These are phyloP conservation scores for Pseudogymnoascus sp. DNA, from an alignment of 2,329 filamentous ascomycete species.

Conservation along the genomic window DNA sequence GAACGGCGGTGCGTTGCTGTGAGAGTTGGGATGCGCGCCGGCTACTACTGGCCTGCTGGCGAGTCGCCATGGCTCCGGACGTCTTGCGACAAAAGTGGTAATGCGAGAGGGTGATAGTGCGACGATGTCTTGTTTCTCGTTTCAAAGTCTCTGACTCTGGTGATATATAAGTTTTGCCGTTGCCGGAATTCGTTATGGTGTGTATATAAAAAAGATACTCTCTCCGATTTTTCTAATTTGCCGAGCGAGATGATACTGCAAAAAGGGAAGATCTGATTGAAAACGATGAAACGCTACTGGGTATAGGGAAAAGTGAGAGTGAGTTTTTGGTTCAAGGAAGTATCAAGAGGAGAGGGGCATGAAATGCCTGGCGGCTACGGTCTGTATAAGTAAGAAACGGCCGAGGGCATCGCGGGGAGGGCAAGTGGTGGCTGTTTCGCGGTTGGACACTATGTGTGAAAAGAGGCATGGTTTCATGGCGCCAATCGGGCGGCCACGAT, in stretches of 20 bases:
- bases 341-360: not conserved
- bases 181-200: not conserved
- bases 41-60: not conserved
- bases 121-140: not conserved
- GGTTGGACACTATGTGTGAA: not conserved
- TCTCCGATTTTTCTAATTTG: not conserved
- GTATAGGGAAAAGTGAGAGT: not conserved
- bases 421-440: not conserved
- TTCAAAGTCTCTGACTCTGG: not conserved
- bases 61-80: not conserved
- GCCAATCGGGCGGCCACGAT: not conserved
- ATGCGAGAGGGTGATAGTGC: not conserved
- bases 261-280: not conserved
- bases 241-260: not conserved
- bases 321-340: not conserved
- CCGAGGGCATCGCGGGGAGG: not conserved
- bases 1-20: not conserved
- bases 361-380: not conserved
- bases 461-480: not conserved
- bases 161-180: not conserved
- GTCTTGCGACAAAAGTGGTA: not conserved
- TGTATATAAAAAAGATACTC: not conserved
- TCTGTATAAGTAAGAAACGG: not conserved
- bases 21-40: not conserved
- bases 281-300: not conserved